Percentiles rank a stretch among this genome's conserved stretches.
Conservation (phyloP, 257 asterid genomes). For the Gynochthodes officinalis region DNA sequence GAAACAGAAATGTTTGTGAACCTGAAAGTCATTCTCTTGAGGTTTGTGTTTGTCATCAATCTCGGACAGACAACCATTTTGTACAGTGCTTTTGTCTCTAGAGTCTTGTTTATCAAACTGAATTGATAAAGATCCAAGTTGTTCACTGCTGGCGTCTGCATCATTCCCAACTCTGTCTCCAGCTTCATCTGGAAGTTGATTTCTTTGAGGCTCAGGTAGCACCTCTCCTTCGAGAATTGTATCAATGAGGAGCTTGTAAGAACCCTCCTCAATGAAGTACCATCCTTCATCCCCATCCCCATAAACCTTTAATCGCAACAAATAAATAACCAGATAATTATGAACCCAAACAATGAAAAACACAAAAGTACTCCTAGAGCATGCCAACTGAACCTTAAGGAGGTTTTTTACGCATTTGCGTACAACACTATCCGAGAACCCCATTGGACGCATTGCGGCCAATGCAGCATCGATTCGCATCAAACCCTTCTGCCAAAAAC, state of each 20-base stretch:
- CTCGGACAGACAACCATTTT: not conserved
- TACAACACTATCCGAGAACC: slow-evolving; percentile 31
- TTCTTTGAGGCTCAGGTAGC: not conserved
- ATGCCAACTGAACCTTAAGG: slow-evolving; percentile 31
- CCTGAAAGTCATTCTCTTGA: not conserved
- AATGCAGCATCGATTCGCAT: slow-evolving; percentile 61
- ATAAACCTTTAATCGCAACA: slow-evolving; percentile 24
- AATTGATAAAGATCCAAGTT: not conserved
- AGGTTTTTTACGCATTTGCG: slow-evolving; percentile 27
- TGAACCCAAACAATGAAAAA: not conserved
- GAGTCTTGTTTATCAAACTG: not conserved
- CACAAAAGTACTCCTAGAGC: not conserved
- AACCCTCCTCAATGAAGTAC: slow-evolving; percentile 43
- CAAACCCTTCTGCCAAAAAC: slow-evolving; percentile 30
- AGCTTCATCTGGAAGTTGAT: not conserved
- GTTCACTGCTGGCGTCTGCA: not conserved
- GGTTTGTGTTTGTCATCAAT: not conserved
- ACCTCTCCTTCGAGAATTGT: slow-evolving; percentile 23
- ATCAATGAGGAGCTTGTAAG: slow-evolving; percentile 39
- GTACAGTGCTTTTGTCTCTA: not conserved
- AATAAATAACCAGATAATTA: not conserved
- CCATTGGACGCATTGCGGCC: slow-evolving; percentile 53
- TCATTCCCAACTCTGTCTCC: not conserved
- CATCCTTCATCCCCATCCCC: slow-evolving; percentile 41
- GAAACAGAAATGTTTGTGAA: not conserved